Evolutionary conservation across 2,329 filamentous ascomycete species (phyloP).

Genomic region (Calonectria ilicicola): DNA sequence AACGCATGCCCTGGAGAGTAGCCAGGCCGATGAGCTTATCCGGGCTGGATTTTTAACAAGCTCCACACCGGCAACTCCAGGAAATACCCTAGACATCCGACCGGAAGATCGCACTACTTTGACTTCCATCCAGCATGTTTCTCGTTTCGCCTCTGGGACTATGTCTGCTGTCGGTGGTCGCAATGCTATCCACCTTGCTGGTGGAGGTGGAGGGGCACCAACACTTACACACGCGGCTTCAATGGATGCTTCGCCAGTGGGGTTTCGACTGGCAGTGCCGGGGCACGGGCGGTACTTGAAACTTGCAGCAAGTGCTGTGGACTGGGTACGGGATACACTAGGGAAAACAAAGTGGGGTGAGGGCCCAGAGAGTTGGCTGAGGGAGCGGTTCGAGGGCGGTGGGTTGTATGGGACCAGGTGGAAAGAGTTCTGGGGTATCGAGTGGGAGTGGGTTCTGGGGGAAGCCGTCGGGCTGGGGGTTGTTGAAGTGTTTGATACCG

Average conservation of each 20-base stretch:
- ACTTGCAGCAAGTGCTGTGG: conserved; percentile 70
- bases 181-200: conserved; percentile 73
- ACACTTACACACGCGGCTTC: conserved; percentile 42
- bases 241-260: conserved; percentile 23
- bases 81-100: conserved; percentile 56
- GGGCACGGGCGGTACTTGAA: conserved; percentile 76
- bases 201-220: conserved; percentile 63
- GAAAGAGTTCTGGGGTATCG: conserved; percentile 76
- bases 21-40: conserved; percentile 70
- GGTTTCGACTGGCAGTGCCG: conserved; percentile 72
- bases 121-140: conserved; percentile 71
- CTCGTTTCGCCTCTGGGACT: conserved; percentile 75
- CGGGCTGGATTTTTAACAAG: conserved; percentile 75
- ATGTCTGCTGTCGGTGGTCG: conserved; percentile 76
- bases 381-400: conserved; percentile 79
- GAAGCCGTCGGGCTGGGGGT: conserved; percentile 78
- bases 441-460: conserved; percentile 78
- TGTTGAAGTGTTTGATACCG: conserved; percentile 80
- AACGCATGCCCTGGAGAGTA: conserved; percentile 50
- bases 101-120: conserved; percentile 68
- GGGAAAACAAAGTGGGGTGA: conserved; percentile 71
- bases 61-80: conserved; percentile 45
- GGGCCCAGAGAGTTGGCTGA: conserved; percentile 70
- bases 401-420: conserved; percentile 60
- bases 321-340: conserved; percentile 71